phyloP scores from a whole-genome alignment of 352 stramenopile species.

The Peronospora destructor region DNA sequence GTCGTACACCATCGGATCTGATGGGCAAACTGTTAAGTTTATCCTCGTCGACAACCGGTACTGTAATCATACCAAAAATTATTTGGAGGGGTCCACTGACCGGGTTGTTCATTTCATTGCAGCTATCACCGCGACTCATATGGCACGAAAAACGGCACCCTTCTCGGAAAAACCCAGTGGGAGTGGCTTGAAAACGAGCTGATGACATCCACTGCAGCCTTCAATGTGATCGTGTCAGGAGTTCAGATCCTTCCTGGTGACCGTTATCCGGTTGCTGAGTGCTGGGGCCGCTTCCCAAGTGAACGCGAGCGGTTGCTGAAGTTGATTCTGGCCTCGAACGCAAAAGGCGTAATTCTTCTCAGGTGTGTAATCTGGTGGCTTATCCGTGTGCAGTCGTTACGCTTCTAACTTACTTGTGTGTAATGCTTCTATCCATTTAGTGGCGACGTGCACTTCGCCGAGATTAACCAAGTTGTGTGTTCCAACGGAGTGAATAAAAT shows the following conservation, averaged over 20 bases:
- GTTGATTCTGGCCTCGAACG: conserved; percentile 73
- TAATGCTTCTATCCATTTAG: conserved; percentile 22
- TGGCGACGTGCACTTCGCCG: conserved; percentile 90
- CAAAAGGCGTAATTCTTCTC: conserved; percentile 84
- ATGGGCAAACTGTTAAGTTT: conserved; percentile 76
- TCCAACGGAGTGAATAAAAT: conserved; percentile 49
- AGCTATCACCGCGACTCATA: conserved; percentile 84
- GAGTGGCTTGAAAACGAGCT: conserved; percentile 81
- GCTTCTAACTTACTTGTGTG: conserved; percentile 9
- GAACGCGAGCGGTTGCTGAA: conserved; percentile 79
- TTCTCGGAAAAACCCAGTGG: conserved; percentile 80
- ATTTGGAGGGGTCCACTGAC: not conserved
- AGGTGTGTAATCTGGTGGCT: conserved; percentile 32
- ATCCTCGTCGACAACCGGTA: conserved; percentile 82
- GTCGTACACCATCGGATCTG: conserved; percentile 62
- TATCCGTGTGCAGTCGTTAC: not conserved
- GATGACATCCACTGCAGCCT: conserved; percentile 64
- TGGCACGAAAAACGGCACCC: conserved; percentile 43
- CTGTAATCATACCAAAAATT: not conserved
- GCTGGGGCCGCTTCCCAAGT: conserved; percentile 85
- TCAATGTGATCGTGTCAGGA: conserved; percentile 91
- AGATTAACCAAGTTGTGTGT: conserved; percentile 90
- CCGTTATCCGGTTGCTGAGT: conserved; percentile 77
- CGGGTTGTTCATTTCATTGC: not conserved
- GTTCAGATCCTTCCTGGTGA: conserved; percentile 86